Evolutionary conservation across 129 eudicot genomes (phyloP), one percentile per base, ranked within the genome.

Genomic region (Kitagawia praeruptora): DNA sequence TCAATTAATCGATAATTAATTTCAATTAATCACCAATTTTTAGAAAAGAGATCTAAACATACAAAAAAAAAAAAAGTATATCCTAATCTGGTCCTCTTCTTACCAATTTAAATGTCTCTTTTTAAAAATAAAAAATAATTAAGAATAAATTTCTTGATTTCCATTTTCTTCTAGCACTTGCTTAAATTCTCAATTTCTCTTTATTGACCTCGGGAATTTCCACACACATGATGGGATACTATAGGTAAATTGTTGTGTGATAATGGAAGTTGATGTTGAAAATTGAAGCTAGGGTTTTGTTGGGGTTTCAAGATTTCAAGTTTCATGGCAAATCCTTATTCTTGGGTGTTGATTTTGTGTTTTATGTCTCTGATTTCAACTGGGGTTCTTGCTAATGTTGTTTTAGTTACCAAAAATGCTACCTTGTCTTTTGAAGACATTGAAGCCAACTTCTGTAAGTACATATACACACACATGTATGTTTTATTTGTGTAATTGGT

Each of bases 231-330:
- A 77, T 77, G 80, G 45, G 81, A 23, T 44, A 2, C 18, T 16
- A 15, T 2, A 42, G 54, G 15, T 58, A 12, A 25, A 6, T 7
- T 58, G 0, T 38, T 8, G 1, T 7, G 34, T 77, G 74, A 64
- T 86, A 70, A 93, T 93, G 97, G 98, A 93, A 91, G 91, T 90
- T 89, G 98, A 93, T 91, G 98, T 93, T 23, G 45, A 61, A 76
- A 77, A 64, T 15, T 13, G 38, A 44, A 75, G 48, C 75, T 31
- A 44, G 78, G 80, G 78, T 83, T 85, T 41, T 49, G 47, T 79
- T 91, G 58, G n/a, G 58, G 4, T 51, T 51, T 51, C 58, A 51
- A 51, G 58, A 51, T 51, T 51, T 51, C 66, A 77, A 69, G 81
- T 76, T 75, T 40, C 54, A 79, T 91, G 90, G 82, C 41, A 77